A percentile compares a stretch with the other conserved stretches of the same genome.
phyloP scores from a whole-genome alignment of 257 asterid species.

The Salvia splendens region DNA sequence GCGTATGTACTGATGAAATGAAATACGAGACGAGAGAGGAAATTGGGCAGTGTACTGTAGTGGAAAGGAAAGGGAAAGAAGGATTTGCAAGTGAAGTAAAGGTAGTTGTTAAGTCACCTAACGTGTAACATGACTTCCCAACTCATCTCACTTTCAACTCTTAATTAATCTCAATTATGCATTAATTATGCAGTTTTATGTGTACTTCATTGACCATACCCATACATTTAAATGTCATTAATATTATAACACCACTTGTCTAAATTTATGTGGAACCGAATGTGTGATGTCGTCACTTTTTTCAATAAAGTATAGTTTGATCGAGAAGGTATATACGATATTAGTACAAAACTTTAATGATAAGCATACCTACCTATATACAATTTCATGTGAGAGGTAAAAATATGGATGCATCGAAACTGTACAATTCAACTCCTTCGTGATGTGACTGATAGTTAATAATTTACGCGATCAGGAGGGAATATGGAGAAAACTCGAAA shows the following conservation, averaged over 20 bases:
- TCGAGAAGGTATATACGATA: neutral
- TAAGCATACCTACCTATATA: no score
- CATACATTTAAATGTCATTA: slow-evolving; percentile 16
- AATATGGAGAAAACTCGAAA: no score
- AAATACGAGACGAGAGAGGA: neutral
- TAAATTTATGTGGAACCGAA: neutral
- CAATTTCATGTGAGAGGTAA: neutral
- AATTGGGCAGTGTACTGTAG: neutral
- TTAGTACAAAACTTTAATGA: no score
- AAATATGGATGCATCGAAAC: no score
- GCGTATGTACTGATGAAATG: neutral
- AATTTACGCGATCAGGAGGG: no score
- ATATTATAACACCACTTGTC: slow-evolving; percentile 20
- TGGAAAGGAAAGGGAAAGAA: neutral
- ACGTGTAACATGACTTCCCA: slow-evolving; percentile 42
- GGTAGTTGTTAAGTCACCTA: slow-evolving; percentile 41
- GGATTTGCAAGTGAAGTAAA: slow-evolving; percentile 32
- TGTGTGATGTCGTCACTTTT: neutral
- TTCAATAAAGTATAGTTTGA: neutral
- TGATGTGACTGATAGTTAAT: no score
- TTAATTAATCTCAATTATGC: slow-evolving; percentile 35
- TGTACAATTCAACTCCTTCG: no score
- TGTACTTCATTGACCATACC: slow-evolving; percentile 31
- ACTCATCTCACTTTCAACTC: slow-evolving; percentile 28
- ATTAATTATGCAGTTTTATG: slow-evolving; percentile 32